Evolutionary conservation across 129 eudicot genomes (phyloP).

Genomic region (Deinandra increscens): DNA sequence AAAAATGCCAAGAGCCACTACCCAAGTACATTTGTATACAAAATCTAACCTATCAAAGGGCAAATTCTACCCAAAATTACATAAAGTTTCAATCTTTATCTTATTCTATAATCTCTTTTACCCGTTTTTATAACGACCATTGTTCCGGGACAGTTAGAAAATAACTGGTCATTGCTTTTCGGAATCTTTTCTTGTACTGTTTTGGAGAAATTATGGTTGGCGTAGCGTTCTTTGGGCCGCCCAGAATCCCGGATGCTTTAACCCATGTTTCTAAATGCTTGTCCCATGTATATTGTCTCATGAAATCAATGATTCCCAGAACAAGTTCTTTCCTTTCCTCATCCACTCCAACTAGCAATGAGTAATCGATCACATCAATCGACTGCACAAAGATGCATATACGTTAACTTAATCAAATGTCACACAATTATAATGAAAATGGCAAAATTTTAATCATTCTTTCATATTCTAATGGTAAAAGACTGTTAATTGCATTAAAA

Average conservation of each 20-base stretch:
- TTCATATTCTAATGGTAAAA: neutral
- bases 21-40: constrained; percentile 6
- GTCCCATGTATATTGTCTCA: constrained; percentile 99
- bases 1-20: neutral
- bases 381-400: constrained; percentile 46
- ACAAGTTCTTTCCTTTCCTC: constrained; percentile 82
- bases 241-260: constrained; percentile 91
- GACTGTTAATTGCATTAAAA: neutral
- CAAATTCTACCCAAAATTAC: constrained; percentile 9
- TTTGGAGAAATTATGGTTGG: constrained; percentile 91
- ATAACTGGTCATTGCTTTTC: constrained; percentile 95
- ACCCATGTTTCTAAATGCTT: constrained; percentile 99
- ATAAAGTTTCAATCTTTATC: constrained; percentile 4
- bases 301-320: constrained; percentile 83
- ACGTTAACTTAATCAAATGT: constrained; percentile 3
- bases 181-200: constrained; percentile 92
- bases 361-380: constrained; percentile 89
- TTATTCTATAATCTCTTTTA: neutral
- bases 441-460: neutral
- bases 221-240: constrained; percentile 87
- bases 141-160: constrained; percentile 91
- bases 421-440: neutral
- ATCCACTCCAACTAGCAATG: constrained; percentile 90
- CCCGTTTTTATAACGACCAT: constrained; percentile 55
- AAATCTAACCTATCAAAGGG: constrained; percentile 2